phyloP scores from a whole-genome alignment of 225 moss, liverwort and hornwort species.

The Straminergon stramineum region DNA sequence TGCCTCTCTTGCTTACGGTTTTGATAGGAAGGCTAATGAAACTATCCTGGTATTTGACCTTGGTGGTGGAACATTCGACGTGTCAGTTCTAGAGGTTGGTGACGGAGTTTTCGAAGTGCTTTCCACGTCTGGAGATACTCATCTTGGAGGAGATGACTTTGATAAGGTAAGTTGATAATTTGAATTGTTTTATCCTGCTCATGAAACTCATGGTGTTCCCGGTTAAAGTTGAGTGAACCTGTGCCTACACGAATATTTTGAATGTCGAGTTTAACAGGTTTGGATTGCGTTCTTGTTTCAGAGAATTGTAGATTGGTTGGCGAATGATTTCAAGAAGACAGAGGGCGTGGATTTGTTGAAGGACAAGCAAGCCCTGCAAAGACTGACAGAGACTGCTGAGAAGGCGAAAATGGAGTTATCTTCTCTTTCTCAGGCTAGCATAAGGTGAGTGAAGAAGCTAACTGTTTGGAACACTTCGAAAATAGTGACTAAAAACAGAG shows the following conservation, averaged over 20 bases:
- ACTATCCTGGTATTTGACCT: constrained; percentile 55
- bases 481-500: background rate
- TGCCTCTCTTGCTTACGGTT: constrained; percentile 58
- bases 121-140: constrained; percentile 60
- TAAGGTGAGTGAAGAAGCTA: constrained; percentile 36
- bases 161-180: constrained; percentile 23
- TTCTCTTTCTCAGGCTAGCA: constrained; percentile 70
- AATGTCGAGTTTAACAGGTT: too few species aligned
- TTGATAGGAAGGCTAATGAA: constrained; percentile 56
- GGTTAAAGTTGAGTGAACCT: too few species aligned
- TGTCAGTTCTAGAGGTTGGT: constrained; percentile 55
- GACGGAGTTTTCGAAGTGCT: constrained; percentile 62
- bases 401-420: constrained; percentile 96
- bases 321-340: constrained; percentile 68
- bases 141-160: constrained; percentile 57
- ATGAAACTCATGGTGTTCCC: background rate
- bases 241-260: too few species aligned
- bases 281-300: background rate
- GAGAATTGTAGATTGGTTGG: constrained; percentile 90
- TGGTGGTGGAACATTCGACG: constrained; percentile 60
- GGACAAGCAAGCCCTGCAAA: constrained; percentile 85
- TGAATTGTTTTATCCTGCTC: background rate
- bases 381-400: constrained; percentile 85
- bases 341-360: constrained; percentile 86
- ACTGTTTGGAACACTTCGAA: background rate